Conservation (phyloP, 371 early-diverging fungal genomes). For the Mycotypha africana region DNA sequence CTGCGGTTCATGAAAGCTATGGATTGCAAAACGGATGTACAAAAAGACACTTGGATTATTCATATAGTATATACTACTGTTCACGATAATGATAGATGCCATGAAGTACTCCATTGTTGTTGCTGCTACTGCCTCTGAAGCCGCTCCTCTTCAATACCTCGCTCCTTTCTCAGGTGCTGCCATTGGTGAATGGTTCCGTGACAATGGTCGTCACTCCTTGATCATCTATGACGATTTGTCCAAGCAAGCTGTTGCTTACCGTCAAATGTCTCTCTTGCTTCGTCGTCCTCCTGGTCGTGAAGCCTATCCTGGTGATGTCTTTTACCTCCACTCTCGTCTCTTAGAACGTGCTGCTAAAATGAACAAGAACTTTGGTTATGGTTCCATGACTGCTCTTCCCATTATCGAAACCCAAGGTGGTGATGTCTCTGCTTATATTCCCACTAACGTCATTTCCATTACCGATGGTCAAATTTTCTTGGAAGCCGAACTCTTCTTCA, state of each 20-base stretch:
- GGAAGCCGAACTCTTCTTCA: constrained; percentile 98
- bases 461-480: constrained; percentile 92
- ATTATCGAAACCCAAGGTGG: constrained; percentile 98
- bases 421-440: constrained; percentile 98
- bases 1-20: too few species aligned
- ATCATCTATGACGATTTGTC: constrained; percentile 97
- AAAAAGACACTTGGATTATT: too few species aligned
- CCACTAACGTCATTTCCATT: constrained; percentile 98
- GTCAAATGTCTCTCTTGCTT: constrained; percentile 95
- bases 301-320: constrained; percentile 97
- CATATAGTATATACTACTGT: too few species aligned
- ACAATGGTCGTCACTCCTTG: constrained; percentile 91
- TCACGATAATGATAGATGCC: constrained; percentile 19
- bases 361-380: constrained; percentile 87
- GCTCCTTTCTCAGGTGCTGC: constrained; percentile 96
- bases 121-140: constrained; percentile 95
- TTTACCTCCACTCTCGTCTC: constrained; percentile 96
- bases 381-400: constrained; percentile 95
- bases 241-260: constrained; percentile 98
- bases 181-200: constrained; percentile 93
- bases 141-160: constrained; percentile 93
- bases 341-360: constrained; percentile 97
- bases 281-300: constrained; percentile 98
- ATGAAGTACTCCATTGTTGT: constrained; percentile 92
- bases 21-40: too few species aligned